Evolutionary conservation across 2,329 filamentous ascomycete species (phyloP).

Genomic region (Sporothrix euskadiensis): DNA sequence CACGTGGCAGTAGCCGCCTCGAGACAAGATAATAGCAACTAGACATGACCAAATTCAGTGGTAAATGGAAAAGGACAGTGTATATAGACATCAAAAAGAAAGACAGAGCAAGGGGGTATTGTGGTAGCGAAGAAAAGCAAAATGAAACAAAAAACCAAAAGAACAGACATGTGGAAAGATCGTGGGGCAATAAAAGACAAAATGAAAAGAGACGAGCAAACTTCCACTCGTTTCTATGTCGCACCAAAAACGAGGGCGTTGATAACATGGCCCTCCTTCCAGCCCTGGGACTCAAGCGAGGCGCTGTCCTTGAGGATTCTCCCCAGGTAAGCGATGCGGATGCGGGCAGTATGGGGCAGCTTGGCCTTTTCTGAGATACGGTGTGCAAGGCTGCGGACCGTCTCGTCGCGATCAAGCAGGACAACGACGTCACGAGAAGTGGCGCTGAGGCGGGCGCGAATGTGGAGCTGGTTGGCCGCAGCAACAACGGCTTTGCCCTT

Average conservation of each 20-base stretch:
- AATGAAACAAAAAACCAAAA: neutral
- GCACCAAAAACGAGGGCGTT: slow-evolving; percentile 68
- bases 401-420: slow-evolving; percentile 59
- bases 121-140: slow-evolving; percentile 3
- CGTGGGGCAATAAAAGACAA: neutral
- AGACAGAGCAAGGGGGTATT: slow-evolving; percentile 11
- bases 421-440: slow-evolving; percentile 64
- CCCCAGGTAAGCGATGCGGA: slow-evolving; percentile 79
- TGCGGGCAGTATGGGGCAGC: slow-evolving; percentile 59
- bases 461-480: slow-evolving; percentile 49
- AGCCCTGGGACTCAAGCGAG: slow-evolving; percentile 68
- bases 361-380: slow-evolving; percentile 64
- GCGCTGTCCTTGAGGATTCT: slow-evolving; percentile 71
- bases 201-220: neutral
- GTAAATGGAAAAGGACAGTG: neutral
- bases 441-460: slow-evolving; percentile 67
- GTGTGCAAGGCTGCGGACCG: slow-evolving; percentile 62
- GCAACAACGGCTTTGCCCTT: slow-evolving; percentile 52
- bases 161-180: neutral
- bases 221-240: neutral
- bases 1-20: neutral
- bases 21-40: too few species aligned
- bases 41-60: neutral
- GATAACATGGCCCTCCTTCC: slow-evolving; percentile 72
- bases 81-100: neutral